These are phyloP conservation scores for Pythium monospermum DNA, from an alignment of 352 stramenopile genomes.

Conservation along the genomic window DNA sequence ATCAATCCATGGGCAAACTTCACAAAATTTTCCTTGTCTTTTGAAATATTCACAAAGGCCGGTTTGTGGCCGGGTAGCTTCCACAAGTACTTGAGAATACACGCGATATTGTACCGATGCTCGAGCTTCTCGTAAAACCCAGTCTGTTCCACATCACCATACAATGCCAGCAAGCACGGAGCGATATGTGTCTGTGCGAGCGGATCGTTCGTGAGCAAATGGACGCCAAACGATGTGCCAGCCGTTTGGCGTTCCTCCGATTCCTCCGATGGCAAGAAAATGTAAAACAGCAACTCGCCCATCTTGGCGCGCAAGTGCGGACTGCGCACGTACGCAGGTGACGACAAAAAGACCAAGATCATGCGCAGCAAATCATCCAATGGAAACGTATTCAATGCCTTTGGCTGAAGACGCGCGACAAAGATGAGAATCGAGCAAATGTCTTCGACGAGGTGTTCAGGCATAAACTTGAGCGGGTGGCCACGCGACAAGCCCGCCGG, in stretches of 20 bases:
- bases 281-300: constrained; percentile 94
- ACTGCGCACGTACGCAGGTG: constrained; percentile 77
- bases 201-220: constrained; percentile 57
- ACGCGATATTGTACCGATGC: constrained; percentile 95
- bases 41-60: constrained; percentile 92
- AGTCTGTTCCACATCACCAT: constrained; percentile 97
- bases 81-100: constrained; percentile 97
- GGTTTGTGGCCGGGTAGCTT: constrained; percentile 91
- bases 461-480: constrained; percentile 72
- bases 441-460: constrained; percentile 96
- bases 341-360: constrained; percentile 90
- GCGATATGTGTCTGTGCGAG: constrained; percentile 86
- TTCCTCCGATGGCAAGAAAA: constrained; percentile 92
- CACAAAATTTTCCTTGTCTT: constrained; percentile 92
- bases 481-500: constrained; percentile 22
- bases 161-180: constrained; percentile 95
- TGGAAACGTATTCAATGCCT: constrained; percentile 79
- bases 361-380: constrained; percentile 89
- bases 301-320: constrained; percentile 95
- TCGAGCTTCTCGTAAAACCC: constrained; percentile 98
- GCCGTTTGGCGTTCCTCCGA: constrained; percentile 70
- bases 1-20: constrained; percentile 99
- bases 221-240: constrained; percentile 34
- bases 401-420: constrained; percentile 81
- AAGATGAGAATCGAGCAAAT: constrained; percentile 91